Evolutionary conservation across 2,329 filamentous ascomycete species (phyloP), one percentile per base, ranked within the genome.

Genomic region (Exophiala xenobiotica): DNA sequence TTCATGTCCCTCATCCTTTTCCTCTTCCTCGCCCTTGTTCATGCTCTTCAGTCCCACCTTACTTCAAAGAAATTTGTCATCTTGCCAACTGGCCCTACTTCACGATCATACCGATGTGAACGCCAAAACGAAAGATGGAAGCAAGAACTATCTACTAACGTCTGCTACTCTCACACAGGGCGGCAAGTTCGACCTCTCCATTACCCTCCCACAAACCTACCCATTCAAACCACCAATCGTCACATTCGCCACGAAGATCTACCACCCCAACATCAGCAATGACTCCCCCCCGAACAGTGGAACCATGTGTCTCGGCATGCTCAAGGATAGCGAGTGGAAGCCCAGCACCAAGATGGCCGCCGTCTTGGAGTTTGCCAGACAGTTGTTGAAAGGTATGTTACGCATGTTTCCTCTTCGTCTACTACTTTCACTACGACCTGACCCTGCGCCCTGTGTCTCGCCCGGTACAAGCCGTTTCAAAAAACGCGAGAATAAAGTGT

Each of bases 251-350:
- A 96, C 90, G 45, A 92, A 91, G 73, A 88, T 96, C 77, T 96
- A 95, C 80, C 91, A 96, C 75, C 90, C 91, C 38, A 96, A 96
- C 73, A 82, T 96, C 53, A 57, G 54, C 37, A 62, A 62, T 26
- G 56, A 62, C 46, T 50, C 52, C 11, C 61, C 61, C 4, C 58
- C 61, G 9, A 62, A 81, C 66, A 81, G 83, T 61, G 91, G 91
- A 56, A 86, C 80, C 72, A 88, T 96, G 82, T 96, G 91, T 72
- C 78, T 96, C 38, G 84, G 82, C 54, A 81, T 91, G 70, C 82
- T 96, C 62, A 89, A 91, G 67, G 70, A 86, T 23, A 90, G 95
- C 64, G 85, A 89, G 71, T 96, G 91, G 91, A 96, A 96, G 78
- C 91, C 91, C 14, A 85, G 85, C 55, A 88, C 86, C 64, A 87